Evolutionary conservation across 148 eudicot species (phyloP).

Genomic region (Drosera capensis): DNA sequence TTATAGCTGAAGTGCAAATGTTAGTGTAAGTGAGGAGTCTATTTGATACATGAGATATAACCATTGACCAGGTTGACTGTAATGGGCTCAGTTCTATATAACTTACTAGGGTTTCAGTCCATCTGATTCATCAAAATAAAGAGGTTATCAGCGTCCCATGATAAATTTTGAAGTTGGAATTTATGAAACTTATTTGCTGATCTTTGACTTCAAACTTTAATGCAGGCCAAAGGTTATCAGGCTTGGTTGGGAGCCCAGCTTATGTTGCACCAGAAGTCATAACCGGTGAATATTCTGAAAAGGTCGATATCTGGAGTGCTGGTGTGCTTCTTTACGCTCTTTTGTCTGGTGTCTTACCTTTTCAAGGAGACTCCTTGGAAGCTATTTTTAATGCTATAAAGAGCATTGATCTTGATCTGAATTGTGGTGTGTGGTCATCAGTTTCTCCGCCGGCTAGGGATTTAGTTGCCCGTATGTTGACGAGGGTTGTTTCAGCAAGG

Average conservation of each 20-base stretch:
- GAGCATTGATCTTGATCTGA: slow-evolving; percentile 55
- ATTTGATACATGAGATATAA: no score
- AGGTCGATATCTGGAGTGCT: slow-evolving; percentile 94
- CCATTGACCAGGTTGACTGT: background rate
- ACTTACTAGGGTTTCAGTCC: no score
- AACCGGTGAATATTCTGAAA: slow-evolving; percentile 61
- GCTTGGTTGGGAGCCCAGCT: slow-evolving; percentile 93
- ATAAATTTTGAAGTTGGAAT: background rate
- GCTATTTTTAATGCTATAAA: slow-evolving; percentile 76
- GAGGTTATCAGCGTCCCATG: background rate
- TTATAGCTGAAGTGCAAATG: no score
- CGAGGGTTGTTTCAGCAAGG: slow-evolving; percentile 51
- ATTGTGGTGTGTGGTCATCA: slow-evolving; percentile 61
- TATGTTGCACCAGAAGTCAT: slow-evolving; percentile 95
- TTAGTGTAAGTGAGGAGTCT: no score
- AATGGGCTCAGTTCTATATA: background rate
- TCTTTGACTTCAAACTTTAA: background rate
- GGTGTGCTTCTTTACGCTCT: slow-evolving; percentile 86
- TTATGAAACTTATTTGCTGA: background rate
- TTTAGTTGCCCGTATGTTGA: slow-evolving; percentile 55
- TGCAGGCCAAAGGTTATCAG: slow-evolving; percentile 73
- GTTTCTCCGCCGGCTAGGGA: slow-evolving; percentile 81
- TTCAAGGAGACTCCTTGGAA: slow-evolving; percentile 74
- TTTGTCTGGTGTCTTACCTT: slow-evolving; percentile 66
- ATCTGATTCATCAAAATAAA: no score